A percentile compares a stretch with the other conserved stretches of the same genome.
Evolutionary conservation across 371 early-diverging fungal genomes (phyloP).

Genomic region (Chytridium lagenaria): DNA sequence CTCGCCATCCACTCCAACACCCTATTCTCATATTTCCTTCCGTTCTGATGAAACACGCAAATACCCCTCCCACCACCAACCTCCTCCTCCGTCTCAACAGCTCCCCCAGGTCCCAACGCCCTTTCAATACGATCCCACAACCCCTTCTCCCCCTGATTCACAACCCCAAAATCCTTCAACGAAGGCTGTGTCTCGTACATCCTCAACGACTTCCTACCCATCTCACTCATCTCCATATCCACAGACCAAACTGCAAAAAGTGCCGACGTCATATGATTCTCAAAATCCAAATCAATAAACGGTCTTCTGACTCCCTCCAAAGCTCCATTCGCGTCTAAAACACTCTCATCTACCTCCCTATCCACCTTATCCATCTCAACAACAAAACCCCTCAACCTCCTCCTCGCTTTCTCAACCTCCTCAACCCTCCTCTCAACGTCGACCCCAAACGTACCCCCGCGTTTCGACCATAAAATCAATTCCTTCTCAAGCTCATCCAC

Average conservation of each 20-base stretch:
- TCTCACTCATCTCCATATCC: constrained; percentile 16
- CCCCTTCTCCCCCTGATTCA: too few relatives aligned
- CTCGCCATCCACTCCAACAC: constrained; percentile 39
- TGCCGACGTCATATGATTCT: constrained; percentile 26
- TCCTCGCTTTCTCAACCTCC: neutral
- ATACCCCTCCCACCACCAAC: constrained; percentile 20
- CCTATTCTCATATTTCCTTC: constrained; percentile 33
- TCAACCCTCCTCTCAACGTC: neutral
- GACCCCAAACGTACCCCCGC: neutral
- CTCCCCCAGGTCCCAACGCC: too few relatives aligned
- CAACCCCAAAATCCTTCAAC: too few relatives aligned
- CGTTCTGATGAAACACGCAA: constrained; percentile 47
- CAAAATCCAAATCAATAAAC: constrained; percentile 36
- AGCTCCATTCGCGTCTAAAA: neutral
- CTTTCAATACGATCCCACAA: too few relatives aligned
- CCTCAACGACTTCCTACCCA: too few relatives aligned
- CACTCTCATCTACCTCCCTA: too few relatives aligned
- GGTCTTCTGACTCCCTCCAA: constrained; percentile 14
- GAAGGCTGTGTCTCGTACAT: too few relatives aligned
- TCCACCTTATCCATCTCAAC: neutral
- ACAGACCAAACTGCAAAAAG: constrained; percentile 22
- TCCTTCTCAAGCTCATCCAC: neutral
- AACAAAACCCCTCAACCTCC: neutral
- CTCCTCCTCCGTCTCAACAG: neutral
- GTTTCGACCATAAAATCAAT: neutral